Evolutionary conservation across 768 basidiomycete species (phyloP).

Genomic region (Agrocybe praecox): DNA sequence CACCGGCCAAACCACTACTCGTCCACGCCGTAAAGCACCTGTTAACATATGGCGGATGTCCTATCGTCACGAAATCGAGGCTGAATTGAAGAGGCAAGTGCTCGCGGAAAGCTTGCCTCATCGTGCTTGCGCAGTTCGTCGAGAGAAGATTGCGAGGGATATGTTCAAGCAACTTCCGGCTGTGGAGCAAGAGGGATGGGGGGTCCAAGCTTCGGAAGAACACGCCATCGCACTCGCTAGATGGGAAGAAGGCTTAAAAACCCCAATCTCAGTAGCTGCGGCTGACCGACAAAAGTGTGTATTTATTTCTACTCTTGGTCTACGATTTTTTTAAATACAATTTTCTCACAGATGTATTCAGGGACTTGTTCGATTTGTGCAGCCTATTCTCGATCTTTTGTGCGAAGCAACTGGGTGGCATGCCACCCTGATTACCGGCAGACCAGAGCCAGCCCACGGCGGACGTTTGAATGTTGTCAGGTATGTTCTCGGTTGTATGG

Average conservation of each 20-base stretch:
- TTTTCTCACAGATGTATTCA: not conserved
- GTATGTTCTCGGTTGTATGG: not conserved
- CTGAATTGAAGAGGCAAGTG: not conserved
- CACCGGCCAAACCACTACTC: not conserved
- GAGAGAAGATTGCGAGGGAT: not conserved
- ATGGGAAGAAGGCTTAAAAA: slow-evolving; percentile 1
- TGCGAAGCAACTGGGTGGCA: not conserved
- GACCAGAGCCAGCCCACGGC: slow-evolving; percentile 3
- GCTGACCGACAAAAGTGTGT: slow-evolving; percentile 10
- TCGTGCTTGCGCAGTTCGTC: not conserved
- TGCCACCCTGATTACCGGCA: not conserved
- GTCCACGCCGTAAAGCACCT: not conserved
- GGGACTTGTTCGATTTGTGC: not conserved
- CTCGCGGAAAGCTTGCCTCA: no score
- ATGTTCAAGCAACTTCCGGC: not conserved
- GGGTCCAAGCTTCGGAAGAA: not conserved
- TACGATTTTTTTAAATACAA: no score
- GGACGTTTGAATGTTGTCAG: not conserved
- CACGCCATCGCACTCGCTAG: not conserved
- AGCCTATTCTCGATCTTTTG: not conserved
- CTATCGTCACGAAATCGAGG: not conserved
- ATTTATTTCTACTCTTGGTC: not conserved
- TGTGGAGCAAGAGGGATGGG: not conserved
- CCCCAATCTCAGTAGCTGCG: not conserved
- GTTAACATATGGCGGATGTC: slow-evolving; percentile 5